Evolutionary conservation across 108 stramenopile species (phyloP).

Genomic region (Nannochloropsis oceanica): DNA sequence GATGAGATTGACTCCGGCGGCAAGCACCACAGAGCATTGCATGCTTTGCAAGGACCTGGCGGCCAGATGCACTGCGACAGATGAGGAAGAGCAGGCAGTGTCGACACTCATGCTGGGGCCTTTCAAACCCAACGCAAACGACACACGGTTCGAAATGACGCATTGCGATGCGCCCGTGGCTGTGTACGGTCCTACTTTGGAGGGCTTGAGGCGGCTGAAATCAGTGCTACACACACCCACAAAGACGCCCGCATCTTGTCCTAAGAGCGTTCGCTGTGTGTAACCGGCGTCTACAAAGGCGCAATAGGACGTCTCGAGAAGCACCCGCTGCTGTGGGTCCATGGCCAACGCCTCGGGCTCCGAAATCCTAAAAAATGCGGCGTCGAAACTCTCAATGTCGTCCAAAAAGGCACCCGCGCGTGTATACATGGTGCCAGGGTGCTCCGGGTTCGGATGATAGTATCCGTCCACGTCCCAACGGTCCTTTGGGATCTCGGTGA

Average conservation of each 20-base stretch:
- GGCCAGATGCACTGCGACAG: conserved; percentile 34
- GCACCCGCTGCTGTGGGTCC: conserved; percentile 42
- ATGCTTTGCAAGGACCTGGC: not conserved
- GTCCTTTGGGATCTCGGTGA: conserved; percentile 19
- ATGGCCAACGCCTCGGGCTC: conserved; percentile 28
- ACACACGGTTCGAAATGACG: conserved; percentile 29
- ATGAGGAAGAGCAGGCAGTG: conserved; percentile 41
- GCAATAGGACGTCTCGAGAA: conserved; percentile 35
- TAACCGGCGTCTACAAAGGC: conserved; percentile 32
- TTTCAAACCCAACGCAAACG: conserved; percentile 33
- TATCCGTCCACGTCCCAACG: conserved; percentile 10
- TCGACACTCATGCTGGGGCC: conserved; percentile 38
- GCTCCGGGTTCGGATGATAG: not conserved
- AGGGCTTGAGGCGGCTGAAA: not conserved
- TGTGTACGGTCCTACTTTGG: not conserved
- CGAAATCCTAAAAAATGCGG: conserved; percentile 30
- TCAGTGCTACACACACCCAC: conserved; percentile 21
- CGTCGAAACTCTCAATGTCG: conserved; percentile 28
- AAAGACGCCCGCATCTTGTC: conserved; percentile 19
- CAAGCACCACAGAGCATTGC: conserved; percentile 21
- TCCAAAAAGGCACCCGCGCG: conserved; percentile 17
- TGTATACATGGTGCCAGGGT: not conserved
- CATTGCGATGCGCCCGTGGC: conserved; percentile 21
- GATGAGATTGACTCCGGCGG: conserved; percentile 32
- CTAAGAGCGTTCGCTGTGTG: conserved; percentile 1